These are phyloP conservation scores for Plasmodium vivax DNA, from an alignment of 169 alveolate genomes.

Conservation along the genomic window DNA sequence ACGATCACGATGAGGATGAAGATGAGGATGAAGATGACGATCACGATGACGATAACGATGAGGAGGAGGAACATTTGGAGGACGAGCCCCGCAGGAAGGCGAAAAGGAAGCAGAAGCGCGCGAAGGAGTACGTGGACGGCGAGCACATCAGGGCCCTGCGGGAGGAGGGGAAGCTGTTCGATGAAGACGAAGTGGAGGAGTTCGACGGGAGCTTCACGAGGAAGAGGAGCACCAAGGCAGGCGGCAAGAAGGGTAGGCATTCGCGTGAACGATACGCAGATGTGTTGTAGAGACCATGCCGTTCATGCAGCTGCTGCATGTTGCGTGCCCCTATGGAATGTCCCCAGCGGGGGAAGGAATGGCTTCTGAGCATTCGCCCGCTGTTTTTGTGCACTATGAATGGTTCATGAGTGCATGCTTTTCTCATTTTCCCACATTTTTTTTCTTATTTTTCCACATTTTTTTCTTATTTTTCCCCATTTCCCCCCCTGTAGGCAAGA, in stretches of 20 bases:
- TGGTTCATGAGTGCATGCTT: background rate
- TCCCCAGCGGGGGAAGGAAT: background rate
- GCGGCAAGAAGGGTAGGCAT: conserved; percentile 15
- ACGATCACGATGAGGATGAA: background rate
- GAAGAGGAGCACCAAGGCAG: conserved; percentile 5
- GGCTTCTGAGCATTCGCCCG: background rate
- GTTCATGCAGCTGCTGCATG: background rate
- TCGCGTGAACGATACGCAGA: background rate
- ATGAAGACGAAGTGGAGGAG: conserved; percentile 63
- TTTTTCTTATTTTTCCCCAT: background rate
- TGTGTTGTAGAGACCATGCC: background rate
- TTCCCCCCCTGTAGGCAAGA: background rate
- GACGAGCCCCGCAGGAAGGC: background rate
- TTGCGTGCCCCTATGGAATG: background rate
- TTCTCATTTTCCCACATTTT: background rate
- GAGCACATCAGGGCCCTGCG: conserved; percentile 53
- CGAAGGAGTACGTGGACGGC: conserved; percentile 42
- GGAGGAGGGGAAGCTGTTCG: conserved; percentile 36
- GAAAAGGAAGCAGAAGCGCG: conserved; percentile 3
- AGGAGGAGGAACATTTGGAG: background rate
- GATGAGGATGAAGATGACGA: background rate
- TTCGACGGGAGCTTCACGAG: conserved; percentile 11
- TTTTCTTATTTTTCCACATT: background rate
- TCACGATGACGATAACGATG: background rate
- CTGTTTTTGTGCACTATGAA: background rate